A percentile compares a stretch with the other conserved stretches of the same genome.
Conservation (phyloP, 768 basidiomycete genomes). For the Cyclocybe cylindracea region DNA sequence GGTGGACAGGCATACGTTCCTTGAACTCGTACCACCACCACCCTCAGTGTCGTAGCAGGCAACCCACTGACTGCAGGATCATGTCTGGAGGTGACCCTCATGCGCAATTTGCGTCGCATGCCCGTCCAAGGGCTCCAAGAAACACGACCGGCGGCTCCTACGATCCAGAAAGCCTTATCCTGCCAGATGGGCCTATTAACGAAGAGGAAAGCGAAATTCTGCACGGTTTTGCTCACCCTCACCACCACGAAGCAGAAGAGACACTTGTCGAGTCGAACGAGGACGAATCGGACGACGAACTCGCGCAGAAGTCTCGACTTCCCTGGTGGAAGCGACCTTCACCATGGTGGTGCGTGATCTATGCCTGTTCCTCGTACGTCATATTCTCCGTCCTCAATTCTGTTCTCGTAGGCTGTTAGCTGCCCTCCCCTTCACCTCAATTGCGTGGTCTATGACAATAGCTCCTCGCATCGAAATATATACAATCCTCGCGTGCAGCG, state of each 20-base stretch:
- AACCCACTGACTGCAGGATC: neutral
- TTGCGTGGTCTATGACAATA: constrained; percentile 55
- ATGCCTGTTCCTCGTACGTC: neutral
- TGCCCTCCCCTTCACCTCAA: constrained; percentile 52
- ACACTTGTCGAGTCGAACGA: constrained; percentile 16
- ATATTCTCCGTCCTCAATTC: neutral
- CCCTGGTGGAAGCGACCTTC: constrained; percentile 83
- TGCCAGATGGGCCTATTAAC: constrained; percentile 46
- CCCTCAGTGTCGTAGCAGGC: neutral
- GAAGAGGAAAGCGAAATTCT: constrained; percentile 49
- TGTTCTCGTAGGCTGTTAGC: constrained; percentile 54
- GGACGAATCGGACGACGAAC: constrained; percentile 29
- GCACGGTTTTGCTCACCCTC: constrained; percentile 43
- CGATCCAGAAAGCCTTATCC: constrained; percentile 36
- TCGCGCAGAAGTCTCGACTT: constrained; percentile 27
- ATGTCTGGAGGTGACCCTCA: neutral
- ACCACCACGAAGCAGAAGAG: constrained; percentile 37
- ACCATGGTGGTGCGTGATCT: constrained; percentile 56
- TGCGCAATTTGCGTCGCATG: neutral
- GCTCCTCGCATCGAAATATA: constrained; percentile 77
- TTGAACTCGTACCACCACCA: neutral
- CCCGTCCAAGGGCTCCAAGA: neutral
- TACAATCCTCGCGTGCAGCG: constrained; percentile 71
- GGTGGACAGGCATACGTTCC: neutral
- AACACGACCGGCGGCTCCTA: constrained; percentile 19